These are phyloP conservation scores for Clarireedia hainanense DNA, from an alignment of 2,329 filamentous ascomycete species.

Conservation along the genomic window DNA sequence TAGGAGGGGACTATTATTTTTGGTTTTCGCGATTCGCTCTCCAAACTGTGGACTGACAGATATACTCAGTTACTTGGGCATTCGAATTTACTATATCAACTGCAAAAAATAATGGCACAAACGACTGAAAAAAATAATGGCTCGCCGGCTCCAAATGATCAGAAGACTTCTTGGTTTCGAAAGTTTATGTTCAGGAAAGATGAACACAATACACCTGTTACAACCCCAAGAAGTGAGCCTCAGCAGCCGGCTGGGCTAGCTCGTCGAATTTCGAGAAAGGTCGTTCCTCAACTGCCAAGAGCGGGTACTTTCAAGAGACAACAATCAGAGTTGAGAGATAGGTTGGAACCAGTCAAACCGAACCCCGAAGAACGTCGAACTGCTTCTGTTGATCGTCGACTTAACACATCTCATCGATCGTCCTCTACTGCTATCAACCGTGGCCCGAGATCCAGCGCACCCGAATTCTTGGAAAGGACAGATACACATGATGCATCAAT, in stretches of 20 bases:
- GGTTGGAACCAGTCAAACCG: slow-evolving; percentile 57
- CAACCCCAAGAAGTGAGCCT: slow-evolving; percentile 13
- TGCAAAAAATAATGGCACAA: slow-evolving; percentile 3
- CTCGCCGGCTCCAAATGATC: slow-evolving; percentile 24
- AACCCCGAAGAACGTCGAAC: slow-evolving; percentile 62
- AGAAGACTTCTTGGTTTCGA: slow-evolving; percentile 26
- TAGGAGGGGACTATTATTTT: background rate
- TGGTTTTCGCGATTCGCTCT: background rate
- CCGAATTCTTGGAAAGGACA: slow-evolving; percentile 23
- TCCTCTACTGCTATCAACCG: slow-evolving; percentile 18
- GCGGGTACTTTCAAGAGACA: slow-evolving; percentile 75
- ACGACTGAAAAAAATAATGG: slow-evolving; percentile 23
- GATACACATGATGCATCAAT: slow-evolving; percentile 17
- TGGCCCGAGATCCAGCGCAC: slow-evolving; percentile 24
- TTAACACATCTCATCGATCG: slow-evolving; percentile 17
- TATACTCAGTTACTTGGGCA: slow-evolving; percentile 5
- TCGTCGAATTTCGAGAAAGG: slow-evolving; percentile 39
- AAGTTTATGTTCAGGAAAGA: slow-evolving; percentile 26
- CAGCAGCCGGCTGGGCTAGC: slow-evolving; percentile 22
- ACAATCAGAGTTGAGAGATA: slow-evolving; percentile 70
- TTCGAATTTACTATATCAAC: background rate
- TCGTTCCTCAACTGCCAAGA: slow-evolving; percentile 72
- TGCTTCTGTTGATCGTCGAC: slow-evolving; percentile 52
- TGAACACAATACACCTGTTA: slow-evolving; percentile 13
- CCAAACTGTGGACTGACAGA: background rate